Evolutionary conservation across 768 basidiomycete species (phyloP).

Genomic region (Pleurotus platypus): DNA sequence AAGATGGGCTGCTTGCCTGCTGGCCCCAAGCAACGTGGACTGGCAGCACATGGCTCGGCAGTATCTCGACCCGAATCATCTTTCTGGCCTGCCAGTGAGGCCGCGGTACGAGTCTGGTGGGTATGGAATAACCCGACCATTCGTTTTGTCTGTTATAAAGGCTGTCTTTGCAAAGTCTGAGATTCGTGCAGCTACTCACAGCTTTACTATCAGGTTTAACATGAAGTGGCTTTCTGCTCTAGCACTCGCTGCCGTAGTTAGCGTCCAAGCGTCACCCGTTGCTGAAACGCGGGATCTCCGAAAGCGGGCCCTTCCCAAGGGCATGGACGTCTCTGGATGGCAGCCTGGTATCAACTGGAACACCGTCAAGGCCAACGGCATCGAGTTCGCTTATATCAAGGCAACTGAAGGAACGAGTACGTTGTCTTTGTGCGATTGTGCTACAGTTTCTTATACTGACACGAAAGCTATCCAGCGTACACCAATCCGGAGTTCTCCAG

Average conservation of each 20-base stretch:
- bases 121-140: no score
- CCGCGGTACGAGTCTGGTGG: no score
- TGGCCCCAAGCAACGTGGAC: no score
- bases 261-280: conserved; percentile 5
- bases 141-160: no score
- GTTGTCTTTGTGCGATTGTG: conserved; percentile 7
- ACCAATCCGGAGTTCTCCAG: conserved; percentile 38
- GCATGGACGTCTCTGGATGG: conserved; percentile 53
- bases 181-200: no score
- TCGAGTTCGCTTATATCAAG: conserved; percentile 61
- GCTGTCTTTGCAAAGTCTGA: no score
- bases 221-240: conserved; percentile 8
- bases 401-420: conserved; percentile 61
- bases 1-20: no score
- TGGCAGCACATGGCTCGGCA: no score
- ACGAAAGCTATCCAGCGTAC: conserved; percentile 24
- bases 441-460: not conserved
- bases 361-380: conserved; percentile 45
- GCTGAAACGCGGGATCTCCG: not conserved
- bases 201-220: not conserved
- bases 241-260: not conserved
- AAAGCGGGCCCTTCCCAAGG: conserved; percentile 37
- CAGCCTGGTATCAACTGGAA: conserved; percentile 51
- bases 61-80: no score
- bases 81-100: no score